A percentile compares a stretch with the other conserved stretches of the same genome.
Conservation (phyloP, 1,139 yeast genomes). For the Hansenula sp. region DNA sequence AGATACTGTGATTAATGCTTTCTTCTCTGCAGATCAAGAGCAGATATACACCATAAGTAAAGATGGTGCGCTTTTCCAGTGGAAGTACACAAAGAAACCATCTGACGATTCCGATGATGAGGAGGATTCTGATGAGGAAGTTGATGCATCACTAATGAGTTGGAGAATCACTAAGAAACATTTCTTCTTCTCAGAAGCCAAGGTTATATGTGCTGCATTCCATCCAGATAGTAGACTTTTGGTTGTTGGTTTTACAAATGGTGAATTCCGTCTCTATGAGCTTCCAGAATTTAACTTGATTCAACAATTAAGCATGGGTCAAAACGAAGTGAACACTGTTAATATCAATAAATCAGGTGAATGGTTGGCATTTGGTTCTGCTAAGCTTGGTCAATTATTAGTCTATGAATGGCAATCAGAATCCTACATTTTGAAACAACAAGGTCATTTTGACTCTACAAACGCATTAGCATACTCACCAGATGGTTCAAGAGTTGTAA, state of each 20-base stretch:
- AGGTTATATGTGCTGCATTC: conserved; percentile 78
- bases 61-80: conserved; percentile 90
- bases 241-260: conserved; percentile 87
- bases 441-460: conserved; percentile 92
- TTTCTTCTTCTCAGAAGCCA: conserved; percentile 67
- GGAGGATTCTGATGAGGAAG: conserved; percentile 36
- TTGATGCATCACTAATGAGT: conserved; percentile 37
- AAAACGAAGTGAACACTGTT: conserved; percentile 81
- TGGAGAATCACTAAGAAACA: conserved; percentile 87
- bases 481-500: conserved; percentile 87
- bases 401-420: conserved; percentile 99
- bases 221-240: conserved; percentile 68
- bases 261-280: conserved; percentile 92
- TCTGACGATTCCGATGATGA: conserved; percentile 33
- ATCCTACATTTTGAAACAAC: conserved; percentile 90
- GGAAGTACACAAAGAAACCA: conserved; percentile 74
- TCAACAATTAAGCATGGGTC: conserved; percentile 91
- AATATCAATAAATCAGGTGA: conserved; percentile 81
- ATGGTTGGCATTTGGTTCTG: conserved; percentile 95
- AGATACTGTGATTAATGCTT: conserved; percentile 83
- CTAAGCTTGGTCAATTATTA: conserved; percentile 84
- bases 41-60: conserved; percentile 85
- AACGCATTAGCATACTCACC: conserved; percentile 87
- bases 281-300: conserved; percentile 70
- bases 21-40: conserved; percentile 82